A percentile compares a stretch with the other conserved stretches of the same genome.
Evolutionary conservation across 331 rosid genomes (phyloP).

Genomic region (Ulmus americana): DNA sequence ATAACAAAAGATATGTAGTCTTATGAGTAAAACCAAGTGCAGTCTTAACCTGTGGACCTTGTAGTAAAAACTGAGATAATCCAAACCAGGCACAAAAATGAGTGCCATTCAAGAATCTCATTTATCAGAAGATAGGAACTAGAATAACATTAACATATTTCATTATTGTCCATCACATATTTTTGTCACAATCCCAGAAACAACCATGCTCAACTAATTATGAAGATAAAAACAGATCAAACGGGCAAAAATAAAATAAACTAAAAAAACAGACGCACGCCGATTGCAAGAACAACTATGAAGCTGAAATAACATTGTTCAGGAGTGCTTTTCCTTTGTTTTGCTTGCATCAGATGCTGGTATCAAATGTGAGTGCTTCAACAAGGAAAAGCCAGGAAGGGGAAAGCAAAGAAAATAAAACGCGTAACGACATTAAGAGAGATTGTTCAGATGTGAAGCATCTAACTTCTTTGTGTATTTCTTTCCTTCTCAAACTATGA

Average conservation of each 20-base stretch:
- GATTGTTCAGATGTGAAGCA: constrained; percentile 21
- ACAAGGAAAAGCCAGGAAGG: background rate
- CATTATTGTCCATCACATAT: constrained; percentile 10
- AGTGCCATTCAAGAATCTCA: background rate
- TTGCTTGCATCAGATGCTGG: constrained; percentile 31
- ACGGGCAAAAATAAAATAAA: background rate
- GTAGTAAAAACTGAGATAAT: background rate
- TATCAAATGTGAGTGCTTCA: constrained; percentile 29
- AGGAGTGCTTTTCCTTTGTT: constrained; percentile 23
- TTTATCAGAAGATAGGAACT: background rate
- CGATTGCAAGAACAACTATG: constrained; percentile 8
- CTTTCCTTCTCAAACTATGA: constrained; percentile 13
- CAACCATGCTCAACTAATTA: background rate
- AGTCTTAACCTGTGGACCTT: too few species aligned
- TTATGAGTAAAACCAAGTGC: too few species aligned
- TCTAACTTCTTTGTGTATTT: constrained; percentile 25
- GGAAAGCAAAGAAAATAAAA: constrained; percentile 18
- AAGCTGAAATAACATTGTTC: constrained; percentile 15
- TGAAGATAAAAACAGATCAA: constrained; percentile 7
- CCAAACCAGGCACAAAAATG: background rate
- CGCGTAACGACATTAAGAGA: constrained; percentile 16
- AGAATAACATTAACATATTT: background rate
- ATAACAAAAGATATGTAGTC: too few species aligned
- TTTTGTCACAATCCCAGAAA: background rate
- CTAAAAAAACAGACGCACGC: constrained; percentile 1